Evolutionary conservation across 2,329 filamentous ascomycete species (phyloP).

Genomic region (Cercospora janseana): DNA sequence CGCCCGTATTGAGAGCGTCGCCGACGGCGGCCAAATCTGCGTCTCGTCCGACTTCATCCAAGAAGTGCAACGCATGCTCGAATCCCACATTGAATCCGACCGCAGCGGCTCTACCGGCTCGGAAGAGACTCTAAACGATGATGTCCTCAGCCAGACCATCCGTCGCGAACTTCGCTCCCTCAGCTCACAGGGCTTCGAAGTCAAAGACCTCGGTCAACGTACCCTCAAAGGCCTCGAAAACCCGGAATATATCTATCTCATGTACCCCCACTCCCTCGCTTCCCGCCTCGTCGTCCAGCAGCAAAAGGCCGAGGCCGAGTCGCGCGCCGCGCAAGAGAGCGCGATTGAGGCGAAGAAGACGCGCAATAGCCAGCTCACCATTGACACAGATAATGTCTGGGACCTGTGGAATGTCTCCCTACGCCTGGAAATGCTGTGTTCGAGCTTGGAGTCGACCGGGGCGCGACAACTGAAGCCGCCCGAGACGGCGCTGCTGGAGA

Average conservation of each 20-base stretch:
- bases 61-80: slow-evolving; percentile 86
- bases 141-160: slow-evolving; percentile 71
- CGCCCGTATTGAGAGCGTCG: slow-evolving; percentile 87
- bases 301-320: slow-evolving; percentile 47
- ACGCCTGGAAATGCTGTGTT: slow-evolving; percentile 89
- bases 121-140: slow-evolving; percentile 73
- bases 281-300: slow-evolving; percentile 74
- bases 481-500: slow-evolving; percentile 78
- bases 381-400: slow-evolving; percentile 86
- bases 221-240: slow-evolving; percentile 98
- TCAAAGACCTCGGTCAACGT: slow-evolving; percentile 92
- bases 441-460: slow-evolving; percentile 71
- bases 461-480: slow-evolving; percentile 68
- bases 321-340: slow-evolving; percentile 30
- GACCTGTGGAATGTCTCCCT: slow-evolving; percentile 84
- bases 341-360: slow-evolving; percentile 52
- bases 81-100: slow-evolving; percentile 84
- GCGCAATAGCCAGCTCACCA: slow-evolving; percentile 64
- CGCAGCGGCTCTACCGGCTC: slow-evolving; percentile 65
- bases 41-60: slow-evolving; percentile 96
- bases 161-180: slow-evolving; percentile 83
- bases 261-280: slow-evolving; percentile 86
- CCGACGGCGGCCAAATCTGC: slow-evolving; percentile 94
- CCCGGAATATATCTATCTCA: slow-evolving; percentile 89
- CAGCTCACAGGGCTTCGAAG: slow-evolving; percentile 88